Evolutionary conservation across 1,284 basidiomycete genomes (phyloP), one percentile per base, ranked within the genome.

Genomic region (Peniophora sp.): DNA sequence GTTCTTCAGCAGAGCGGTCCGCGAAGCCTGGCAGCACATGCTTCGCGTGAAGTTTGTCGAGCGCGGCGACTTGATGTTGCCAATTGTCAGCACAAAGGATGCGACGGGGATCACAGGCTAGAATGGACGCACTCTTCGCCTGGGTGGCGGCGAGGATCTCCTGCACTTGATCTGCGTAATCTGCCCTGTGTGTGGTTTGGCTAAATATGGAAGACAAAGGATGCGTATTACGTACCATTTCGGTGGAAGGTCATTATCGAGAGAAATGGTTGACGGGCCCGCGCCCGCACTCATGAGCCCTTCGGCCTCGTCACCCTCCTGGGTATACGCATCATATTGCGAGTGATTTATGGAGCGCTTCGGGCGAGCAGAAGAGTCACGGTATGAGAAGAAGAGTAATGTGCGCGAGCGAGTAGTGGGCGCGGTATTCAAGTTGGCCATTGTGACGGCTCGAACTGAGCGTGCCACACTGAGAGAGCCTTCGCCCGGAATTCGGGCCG

Each of bases 1-100:
- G 79, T 70, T 99, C 96, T 69, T 99, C 95, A 14, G 82, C 81
- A 1, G 88, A 79, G 51, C 96, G 88, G 76, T 99, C 97, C 62
- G 91, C 81, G 66, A 99, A 99, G 2, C 93, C 94, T 54, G 97
- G 97, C 2, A 99, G 79, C 50, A 90, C 86, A 66, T 98, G 95
- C 66, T 93, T 97, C 54, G 94, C 88, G 60, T 99, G 95, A 9
- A 99, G 80, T 64, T 89, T 94, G 66, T 98, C 95, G 44, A 97
- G 83, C 6, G 81, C 68, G 23, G 76, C 63, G 64, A 97, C 88
- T 95, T 60, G 54, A 53, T 54, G 47, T 52, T 50, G 51, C 47
- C 48, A 53, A 43, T 51, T 47, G 48, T 48, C 48, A 52, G 52
- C 47, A 54, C 50, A 47, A 53, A 57, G 53, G 51, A 51, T 57